phyloP scores from a whole-genome alignment of 306 rosid genomes.

The Neltuma alba region DNA sequence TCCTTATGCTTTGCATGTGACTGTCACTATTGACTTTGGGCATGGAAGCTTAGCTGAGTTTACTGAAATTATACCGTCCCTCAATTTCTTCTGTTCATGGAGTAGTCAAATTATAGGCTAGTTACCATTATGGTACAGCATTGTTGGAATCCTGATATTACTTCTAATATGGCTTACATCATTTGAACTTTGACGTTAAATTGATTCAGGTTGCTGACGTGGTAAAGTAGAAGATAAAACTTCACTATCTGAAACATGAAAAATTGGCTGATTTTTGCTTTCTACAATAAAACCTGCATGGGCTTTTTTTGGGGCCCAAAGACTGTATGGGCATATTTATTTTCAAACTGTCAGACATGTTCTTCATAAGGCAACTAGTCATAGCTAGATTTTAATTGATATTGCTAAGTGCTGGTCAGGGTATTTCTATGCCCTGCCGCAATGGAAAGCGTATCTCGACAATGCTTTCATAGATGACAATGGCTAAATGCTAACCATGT shows the following conservation, averaged over 20 bases:
- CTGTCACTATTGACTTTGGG: background rate
- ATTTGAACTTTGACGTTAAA: background rate
- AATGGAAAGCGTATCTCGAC: background rate
- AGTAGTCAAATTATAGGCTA: background rate
- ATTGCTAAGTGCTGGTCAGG: background rate
- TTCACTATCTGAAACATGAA: background rate
- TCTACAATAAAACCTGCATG: background rate
- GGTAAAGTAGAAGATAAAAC: background rate
- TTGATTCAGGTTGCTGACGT: background rate
- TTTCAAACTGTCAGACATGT: background rate
- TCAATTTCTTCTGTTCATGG: background rate
- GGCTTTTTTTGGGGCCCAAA: background rate
- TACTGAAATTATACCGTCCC: background rate
- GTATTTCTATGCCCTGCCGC: background rate
- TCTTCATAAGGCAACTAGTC: background rate
- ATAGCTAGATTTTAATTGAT: background rate
- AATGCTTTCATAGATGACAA: background rate
- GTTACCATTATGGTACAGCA: background rate
- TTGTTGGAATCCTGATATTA: slow-evolving; percentile 10
- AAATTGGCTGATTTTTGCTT: background rate
- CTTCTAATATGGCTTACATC: background rate
- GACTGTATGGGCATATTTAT: background rate
- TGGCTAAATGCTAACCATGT: background rate
- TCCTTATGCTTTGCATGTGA: background rate
- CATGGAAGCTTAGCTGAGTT: background rate